Base-by-base conservation (phyloP, 2,329 filamentous ascomycete species). In the Fusarium sambucinum region DNA sequence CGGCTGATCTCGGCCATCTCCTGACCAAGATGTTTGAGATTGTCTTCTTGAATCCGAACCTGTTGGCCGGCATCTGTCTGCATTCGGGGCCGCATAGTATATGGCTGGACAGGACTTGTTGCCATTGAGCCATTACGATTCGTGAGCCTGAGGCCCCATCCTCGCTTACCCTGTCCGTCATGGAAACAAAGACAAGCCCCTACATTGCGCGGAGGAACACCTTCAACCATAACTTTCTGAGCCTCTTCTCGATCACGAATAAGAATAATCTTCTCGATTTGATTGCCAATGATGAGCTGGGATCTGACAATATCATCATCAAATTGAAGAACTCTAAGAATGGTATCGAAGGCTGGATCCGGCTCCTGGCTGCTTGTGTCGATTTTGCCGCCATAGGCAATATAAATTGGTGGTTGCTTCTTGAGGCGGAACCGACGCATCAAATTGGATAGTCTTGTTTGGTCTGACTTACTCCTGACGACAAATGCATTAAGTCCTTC, bases 241-340 rank as follows among this genome's bases (percentile, higher is more conserved):
- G 90, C 96, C 57, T 92, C 86, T 2, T 84, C 78, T 29, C 92
- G 84, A 30, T 90, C 83, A 56, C 89, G 83, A 55, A 97, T 88
- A 1, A 99, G 83, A 8, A 97, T 87, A 10, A 90, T 88, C 77
- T 97, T 94, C 65, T 99, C 96, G 53, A 97, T 93, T 9, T 82
- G 80, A 71, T 93, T 86, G 65, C 90, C 90, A 76, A 98, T 96
- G 73, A 99, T 90, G 46, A 98, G 82, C 61, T 94, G 90, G 63
- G 93, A 91, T 50, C 89, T 89, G 21, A 97, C 90, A 42, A 92
- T 80, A 21, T 92, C 87, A 69, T 95, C 89, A 63, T 96, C 92
- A 65, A 98, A 92, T 78, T 93, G 90, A 53, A 99, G 83, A 2
- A 92, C 88, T 51, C 92, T 87, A 45, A 97, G 81, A 65, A 95